Evolutionary conservation across 2,329 filamentous ascomycete species (phyloP), one percentile per base, ranked within the genome.

Genomic region (Blastomyces percursus): DNA sequence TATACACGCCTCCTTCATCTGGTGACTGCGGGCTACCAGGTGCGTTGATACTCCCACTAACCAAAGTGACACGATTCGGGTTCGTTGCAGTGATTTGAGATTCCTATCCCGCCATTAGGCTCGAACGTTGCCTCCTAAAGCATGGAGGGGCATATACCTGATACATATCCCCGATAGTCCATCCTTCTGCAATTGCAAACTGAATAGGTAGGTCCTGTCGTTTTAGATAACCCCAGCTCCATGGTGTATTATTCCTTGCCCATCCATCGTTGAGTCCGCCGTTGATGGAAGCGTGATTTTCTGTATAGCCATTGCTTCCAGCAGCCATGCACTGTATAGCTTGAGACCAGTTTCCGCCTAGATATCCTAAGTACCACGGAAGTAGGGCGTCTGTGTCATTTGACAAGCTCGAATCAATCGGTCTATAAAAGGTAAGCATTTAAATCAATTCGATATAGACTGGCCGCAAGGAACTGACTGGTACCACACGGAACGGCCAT

Each of bases 151-250:
- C 38, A 24, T 58, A 56, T 54, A 75, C 75, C 67, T 79, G 81
- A 64, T 84, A 84, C 81, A 84, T 84, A 67, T 84, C 82, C 1
- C 76, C 81, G 21, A 82, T 67, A 0, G 81, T 80, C 77, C 79
- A 84, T 11, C 75, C 79, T 62, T 84, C 82, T 0, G 81, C 81
- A 66, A 84, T 76, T 3, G 78, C 77, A 69, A 79, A 84, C 21
- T 84, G 81, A 19, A 81, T 75, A 0, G 81, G 81, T n/a, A 84
- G 72, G 62, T 84, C 82, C 4, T 74, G 67, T n/a, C 79, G 71
- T 63, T 78, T 79, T 64, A 78, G 77, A 68, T 82, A 80, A 0
- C 78, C 80, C 75, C 80, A 81, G 63, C 77, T 81, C 74, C 76
- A 82, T 0, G 81, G 79, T 0, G 80, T 83, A 60, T 84, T 83